Base-by-base conservation (phyloP, 1,284 basidiomycete species). In the Cystobasidium slooffiae region DNA sequence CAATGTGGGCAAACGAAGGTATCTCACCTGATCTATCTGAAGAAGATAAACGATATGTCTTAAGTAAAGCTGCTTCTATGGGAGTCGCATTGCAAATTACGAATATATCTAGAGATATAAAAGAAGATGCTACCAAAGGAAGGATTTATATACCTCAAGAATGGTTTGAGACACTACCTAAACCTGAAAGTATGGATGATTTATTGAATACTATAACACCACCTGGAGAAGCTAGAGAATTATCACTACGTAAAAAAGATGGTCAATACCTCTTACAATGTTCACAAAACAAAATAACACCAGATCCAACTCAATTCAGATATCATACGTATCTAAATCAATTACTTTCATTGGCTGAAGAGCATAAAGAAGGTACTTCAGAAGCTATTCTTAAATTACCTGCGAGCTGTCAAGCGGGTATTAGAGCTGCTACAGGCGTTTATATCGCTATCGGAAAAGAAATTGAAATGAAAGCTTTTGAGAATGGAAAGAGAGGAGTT, bases 61-160 rank as follows among this genome's bases (percentile, higher is more conserved):
- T 82, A 22, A 47, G 53, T 1, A 77, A 77, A 7, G 82, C 82
- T 1, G 76, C 83, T 10, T 77, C 82, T 73, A 84, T 84, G 82
- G 84, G 84, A 3, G 76, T 81, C 41, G 83, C 84, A 7, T 77
- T 84, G 22, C 83, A 84, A 69, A 79, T 84, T 37, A 81, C 84
- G 74, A 83, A 84, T 70, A 81, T 85, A 65, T 81, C 83, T 0
- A 75, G 83, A 14, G 83, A 85, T 75, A 80, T 84, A 6, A 79
- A 78, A 0, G 83, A 82, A 65, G 84, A 85, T 75, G 83, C 81
- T 0, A 31, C 62, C 24, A 82, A 82, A 37, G 80, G 81, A 0
- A 78, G 84, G 46, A 75, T 83, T 7, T 85, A 85, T 78, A 78
- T 85, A 6, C 84, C 84, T 6, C 37, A 52, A 53, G 72, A 74